Evolutionary conservation across 306 rosid species (phyloP), one percentile per base, ranked within the genome.

Genomic region (Geum urbanum): DNA sequence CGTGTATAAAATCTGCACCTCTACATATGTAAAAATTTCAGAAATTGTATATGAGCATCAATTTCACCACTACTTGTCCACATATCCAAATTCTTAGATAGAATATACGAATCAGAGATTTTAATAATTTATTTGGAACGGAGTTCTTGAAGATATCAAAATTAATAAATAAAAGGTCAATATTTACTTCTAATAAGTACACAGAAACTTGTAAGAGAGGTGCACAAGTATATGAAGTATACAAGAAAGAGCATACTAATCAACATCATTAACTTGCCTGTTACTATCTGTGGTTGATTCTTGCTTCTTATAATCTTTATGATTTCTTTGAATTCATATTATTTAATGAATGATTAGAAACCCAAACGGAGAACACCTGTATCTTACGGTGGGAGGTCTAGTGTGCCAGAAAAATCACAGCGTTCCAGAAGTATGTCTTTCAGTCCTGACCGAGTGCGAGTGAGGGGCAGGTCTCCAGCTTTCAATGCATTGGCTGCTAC

Each of bases 401-500:
- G 89, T 47, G 82, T 72, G 68, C 97, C 98, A 11, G 97, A 91
- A 19, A 87, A 91, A 73, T 78, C 96, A 46, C 97, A 87, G 83
- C 96, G 97, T 59, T 89, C 97, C 18, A 90, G 99, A 70, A 95
- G 99, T 79, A 85, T 95, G 87, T 95, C 96, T 47, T 91, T 86
- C 50, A 89, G 95, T 71, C 90, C 99, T 40, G 99, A 95, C 49
- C 96, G 95, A 67, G 91, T 80, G 44, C 97, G 99, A 70, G 97
- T 85, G 66, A 82, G 99, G 80, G 99, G 99, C 18, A 87, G 99
- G 75, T 95, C 99, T 79, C 99, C 99, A 49, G 97, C 99, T 78
- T 95, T 95, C 74, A 95, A 86, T 76, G 92, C 95, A 27, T 67
- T 95, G 67, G 97, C 99, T 74, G 96, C 99, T 77, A 86, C 59